Percentiles rank a stretch among this genome's conserved stretches.
Evolutionary conservation across 305 asterid genomes (phyloP).

Genomic region (Fraxinus dipetala): DNA sequence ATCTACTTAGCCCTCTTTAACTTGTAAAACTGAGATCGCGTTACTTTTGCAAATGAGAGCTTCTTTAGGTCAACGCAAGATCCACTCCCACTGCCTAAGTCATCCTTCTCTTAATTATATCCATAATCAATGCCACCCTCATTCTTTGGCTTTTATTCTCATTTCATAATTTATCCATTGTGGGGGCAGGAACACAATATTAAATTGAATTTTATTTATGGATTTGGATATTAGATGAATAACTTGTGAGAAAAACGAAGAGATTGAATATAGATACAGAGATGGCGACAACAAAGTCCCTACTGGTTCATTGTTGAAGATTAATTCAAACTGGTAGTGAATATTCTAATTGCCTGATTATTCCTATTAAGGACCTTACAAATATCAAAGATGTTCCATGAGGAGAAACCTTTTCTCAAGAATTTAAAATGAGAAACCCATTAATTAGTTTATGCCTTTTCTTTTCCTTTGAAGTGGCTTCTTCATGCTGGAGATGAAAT

Average conservation of each 20-base stretch:
- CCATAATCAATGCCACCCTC: not conserved
- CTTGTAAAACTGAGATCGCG: not conserved
- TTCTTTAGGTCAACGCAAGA: not conserved
- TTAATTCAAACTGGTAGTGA: not conserved
- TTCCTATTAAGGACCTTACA: not conserved
- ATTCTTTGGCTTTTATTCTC: not conserved
- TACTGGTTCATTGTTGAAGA: not conserved
- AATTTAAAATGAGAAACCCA: not conserved
- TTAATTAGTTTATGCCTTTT: not conserved
- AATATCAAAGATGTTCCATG: not conserved
- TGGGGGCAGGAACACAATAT: not conserved
- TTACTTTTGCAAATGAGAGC: not conserved
- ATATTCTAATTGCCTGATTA: not conserved
- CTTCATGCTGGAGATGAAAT: not conserved
- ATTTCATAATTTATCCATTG: not conserved
- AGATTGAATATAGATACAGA: not conserved
- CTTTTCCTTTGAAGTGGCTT: not conserved
- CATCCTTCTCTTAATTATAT: not conserved
- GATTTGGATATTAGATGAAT: not conserved
- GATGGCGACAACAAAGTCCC: not conserved
- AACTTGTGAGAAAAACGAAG: not conserved
- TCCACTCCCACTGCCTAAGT: not conserved
- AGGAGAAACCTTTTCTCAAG: not conserved
- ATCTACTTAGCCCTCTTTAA: not conserved
- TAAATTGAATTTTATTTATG: not conserved